Conservation (phyloP, 2,329 filamentous ascomycete genomes). For the Tolypocladium inflatum region DNA sequence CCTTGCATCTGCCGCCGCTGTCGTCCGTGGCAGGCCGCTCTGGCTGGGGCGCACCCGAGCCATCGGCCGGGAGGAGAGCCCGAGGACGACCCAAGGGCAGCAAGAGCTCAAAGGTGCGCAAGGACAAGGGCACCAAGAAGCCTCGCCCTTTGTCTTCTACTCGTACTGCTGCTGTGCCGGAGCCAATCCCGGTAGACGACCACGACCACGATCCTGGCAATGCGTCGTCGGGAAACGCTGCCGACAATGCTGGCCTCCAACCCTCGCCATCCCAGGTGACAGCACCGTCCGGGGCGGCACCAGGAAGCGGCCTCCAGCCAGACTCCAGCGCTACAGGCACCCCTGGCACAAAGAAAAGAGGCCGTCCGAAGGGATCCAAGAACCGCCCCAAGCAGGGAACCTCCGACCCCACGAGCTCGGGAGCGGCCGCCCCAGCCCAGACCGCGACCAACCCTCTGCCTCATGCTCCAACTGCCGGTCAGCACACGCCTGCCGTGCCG, state of each 20-base stretch:
- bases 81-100: slow-evolving; percentile 49
- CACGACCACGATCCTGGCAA: background rate
- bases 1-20: background rate
- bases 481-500: background rate
- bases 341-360: slow-evolving; percentile 19
- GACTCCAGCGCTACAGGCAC: slow-evolving; percentile 9
- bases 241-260: background rate
- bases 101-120: slow-evolving; percentile 24
- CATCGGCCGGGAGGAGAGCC: slow-evolving; percentile 26
- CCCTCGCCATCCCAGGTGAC: background rate
- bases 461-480: background rate
- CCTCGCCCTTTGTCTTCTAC: slow-evolving; percentile 7
- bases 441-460: slow-evolving; percentile 1
- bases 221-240: background rate
- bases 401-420: background rate
- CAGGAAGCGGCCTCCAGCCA: slow-evolving; percentile 2
- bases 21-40: slow-evolving; percentile 1
- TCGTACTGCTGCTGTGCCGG: background rate
- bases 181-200: background rate
- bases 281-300: background rate
- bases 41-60: background rate
- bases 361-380: slow-evolving; percentile 37
- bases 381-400: slow-evolving; percentile 24
- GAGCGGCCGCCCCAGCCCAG: background rate
- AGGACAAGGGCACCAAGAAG: slow-evolving; percentile 45